phyloP scores from a whole-genome alignment of 208 protist species.

The Wallacemonas collosoma region DNA sequence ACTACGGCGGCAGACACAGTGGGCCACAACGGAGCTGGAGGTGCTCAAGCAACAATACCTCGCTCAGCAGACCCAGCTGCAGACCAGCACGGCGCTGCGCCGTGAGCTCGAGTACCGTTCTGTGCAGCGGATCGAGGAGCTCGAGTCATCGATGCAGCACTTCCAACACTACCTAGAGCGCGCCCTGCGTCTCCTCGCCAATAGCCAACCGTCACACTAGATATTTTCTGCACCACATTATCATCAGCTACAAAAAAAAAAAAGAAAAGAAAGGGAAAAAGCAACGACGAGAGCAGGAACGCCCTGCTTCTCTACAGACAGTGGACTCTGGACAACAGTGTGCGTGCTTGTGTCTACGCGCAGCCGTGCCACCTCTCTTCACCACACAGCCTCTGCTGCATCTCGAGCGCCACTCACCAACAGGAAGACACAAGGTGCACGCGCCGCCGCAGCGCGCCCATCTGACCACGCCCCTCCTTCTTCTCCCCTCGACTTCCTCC shows the following conservation, averaged over 20 bases:
- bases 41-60: conserved; percentile 14
- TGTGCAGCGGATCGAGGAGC: conserved; percentile 45
- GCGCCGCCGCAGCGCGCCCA: too few species aligned
- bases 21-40: conserved; percentile 9
- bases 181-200: conserved; percentile 49
- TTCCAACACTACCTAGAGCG: conserved; percentile 53
- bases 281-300: too few species aligned
- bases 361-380: neutral
- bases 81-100: neutral
- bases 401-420: neutral
- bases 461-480: neutral
- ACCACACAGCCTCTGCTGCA: neutral
- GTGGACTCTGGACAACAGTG: too few species aligned
- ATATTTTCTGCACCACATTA: neutral
- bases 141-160: conserved; percentile 54
- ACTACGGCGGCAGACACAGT: conserved; percentile 16
- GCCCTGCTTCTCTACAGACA: too few species aligned
- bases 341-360: neutral
- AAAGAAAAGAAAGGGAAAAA: conserved; percentile 9
- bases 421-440: neutral
- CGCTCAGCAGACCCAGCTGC: conserved; percentile 8
- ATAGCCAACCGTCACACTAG: neutral
- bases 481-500: too few species aligned
- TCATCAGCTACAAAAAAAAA: conserved; percentile 15
- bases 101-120: conserved; percentile 7